A percentile compares a stretch with the other conserved stretches of the same genome.
phyloP scores from a whole-genome alignment of 768 basidiomycete genomes.

The Dendrothele bispora region DNA sequence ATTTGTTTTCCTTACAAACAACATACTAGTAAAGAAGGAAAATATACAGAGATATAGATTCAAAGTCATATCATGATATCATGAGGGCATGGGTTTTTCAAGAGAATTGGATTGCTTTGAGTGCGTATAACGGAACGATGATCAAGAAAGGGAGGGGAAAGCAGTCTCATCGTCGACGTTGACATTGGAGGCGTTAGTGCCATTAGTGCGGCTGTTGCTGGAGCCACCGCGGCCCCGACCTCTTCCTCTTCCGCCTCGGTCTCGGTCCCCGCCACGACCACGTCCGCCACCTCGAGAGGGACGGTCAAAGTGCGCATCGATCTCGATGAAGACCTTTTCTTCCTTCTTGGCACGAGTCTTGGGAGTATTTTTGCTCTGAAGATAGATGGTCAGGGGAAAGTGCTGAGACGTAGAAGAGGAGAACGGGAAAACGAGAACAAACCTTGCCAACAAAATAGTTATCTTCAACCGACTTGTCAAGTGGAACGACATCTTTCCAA shows the following conservation, averaged over 20 bases:
- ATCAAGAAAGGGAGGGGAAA: conserved; percentile 83
- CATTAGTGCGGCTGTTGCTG: conserved; percentile 45
- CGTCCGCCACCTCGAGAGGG: conserved; percentile 57
- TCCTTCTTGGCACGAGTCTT: conserved; percentile 79
- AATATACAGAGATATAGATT: neutral
- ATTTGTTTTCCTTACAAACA: no score
- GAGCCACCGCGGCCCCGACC: conserved; percentile 44
- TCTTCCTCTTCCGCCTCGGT: conserved; percentile 43
- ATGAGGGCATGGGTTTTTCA: neutral
- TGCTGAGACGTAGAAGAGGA: neutral
- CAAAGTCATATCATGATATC: neutral
- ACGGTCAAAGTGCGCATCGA: conserved; percentile 86
- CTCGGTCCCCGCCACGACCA: conserved; percentile 42
- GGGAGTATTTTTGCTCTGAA: conserved; percentile 61
- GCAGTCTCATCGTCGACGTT: conserved; percentile 82
- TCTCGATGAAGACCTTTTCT: conserved; percentile 90
- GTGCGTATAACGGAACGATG: neutral
- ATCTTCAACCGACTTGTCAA: conserved; percentile 64
- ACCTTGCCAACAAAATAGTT: conserved; percentile 93
- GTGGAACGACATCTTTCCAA: conserved; percentile 71
- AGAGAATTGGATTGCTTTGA: neutral
- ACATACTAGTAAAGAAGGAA: no score
- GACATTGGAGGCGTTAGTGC: conserved; percentile 39
- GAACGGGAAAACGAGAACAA: no score
- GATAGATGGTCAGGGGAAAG: no score